Evolutionary conservation across 495 filamentous ascomycete species (phyloP).

Genomic region (Zalerion maritima): DNA sequence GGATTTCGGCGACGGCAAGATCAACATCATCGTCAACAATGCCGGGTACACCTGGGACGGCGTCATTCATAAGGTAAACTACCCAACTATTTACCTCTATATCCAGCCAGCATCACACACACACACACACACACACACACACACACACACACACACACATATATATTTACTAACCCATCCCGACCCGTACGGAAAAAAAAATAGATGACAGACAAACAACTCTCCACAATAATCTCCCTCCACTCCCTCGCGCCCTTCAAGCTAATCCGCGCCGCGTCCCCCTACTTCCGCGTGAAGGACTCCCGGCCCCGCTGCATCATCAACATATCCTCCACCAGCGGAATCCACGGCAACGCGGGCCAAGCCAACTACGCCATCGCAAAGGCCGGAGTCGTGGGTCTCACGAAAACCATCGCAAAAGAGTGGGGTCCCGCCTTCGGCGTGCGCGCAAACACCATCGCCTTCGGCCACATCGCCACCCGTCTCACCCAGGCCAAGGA

Average conservation of each 20-base stretch:
- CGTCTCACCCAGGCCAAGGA: constrained; percentile 71
- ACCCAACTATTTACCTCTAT: constrained; percentile 2
- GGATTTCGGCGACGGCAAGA: constrained; percentile 71
- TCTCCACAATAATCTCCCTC: constrained; percentile 68
- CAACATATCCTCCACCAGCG: constrained; percentile 68
- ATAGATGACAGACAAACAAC: constrained; percentile 79
- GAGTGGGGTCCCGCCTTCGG: constrained; percentile 82
- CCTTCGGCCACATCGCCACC: constrained; percentile 67
- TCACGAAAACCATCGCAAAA: constrained; percentile 79
- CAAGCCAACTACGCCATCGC: constrained; percentile 76
- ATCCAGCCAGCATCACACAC: too few species aligned
- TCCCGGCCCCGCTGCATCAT: constrained; percentile 62
- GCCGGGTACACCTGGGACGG: constrained; percentile 82
- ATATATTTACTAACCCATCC: not conserved
- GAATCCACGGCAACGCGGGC: constrained; percentile 70
- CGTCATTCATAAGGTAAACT: constrained; percentile 65
- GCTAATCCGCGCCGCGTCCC: constrained; percentile 60
- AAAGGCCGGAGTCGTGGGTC: constrained; percentile 64
- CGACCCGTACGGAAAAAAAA: too few species aligned
- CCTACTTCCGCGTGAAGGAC: constrained; percentile 78
- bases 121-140: not conserved
- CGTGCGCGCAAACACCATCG: constrained; percentile 69
- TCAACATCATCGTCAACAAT: constrained; percentile 80
- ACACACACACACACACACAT: not conserved
- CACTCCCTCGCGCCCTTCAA: constrained; percentile 76